Evolutionary conservation across 1,284 basidiomycete species (phyloP), one percentile per base, ranked within the genome.

Genomic region (Inonotus obliquus): DNA sequence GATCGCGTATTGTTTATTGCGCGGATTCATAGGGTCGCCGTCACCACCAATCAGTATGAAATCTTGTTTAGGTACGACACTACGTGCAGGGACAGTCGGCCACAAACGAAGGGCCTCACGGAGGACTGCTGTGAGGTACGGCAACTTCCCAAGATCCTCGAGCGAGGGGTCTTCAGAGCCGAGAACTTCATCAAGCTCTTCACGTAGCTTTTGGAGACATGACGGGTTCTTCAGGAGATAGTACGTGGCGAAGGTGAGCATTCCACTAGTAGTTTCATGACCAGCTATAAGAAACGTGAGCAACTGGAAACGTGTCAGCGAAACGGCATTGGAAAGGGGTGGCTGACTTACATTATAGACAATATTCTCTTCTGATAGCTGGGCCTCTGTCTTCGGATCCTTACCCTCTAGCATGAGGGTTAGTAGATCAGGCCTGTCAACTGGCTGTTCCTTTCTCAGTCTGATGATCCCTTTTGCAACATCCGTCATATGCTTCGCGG

Each of bases 251-350:
- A 79, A 79, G 0, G 73, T 73, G 27, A 79, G 68, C 59, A 75
- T 69, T 1, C 75, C 77, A 5, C 79, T 79, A 0, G 80, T 80
- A 0, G 80, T 81, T 67, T 81, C 81, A 64, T 81, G 81, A 1
- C 80, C 81, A 4, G 81, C 81, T 41, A 82, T 77, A 19, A 83
- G 70, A 74, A 83, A 82, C 2, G 80, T 82, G n/a, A 81, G 68
- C 23, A 81, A 73, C 77, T 79, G 44, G 1, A 14, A 39, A 21
- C n/a, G n/a, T 21, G 23, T 19, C 45, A 54, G 27, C 39, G 6
- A 38, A 39, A 53, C 21, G 38, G 29, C n/a, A 29, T 23, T 23
- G 29, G 7, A 39, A 29, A 63, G 4, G 25, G n/a, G 11, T 32
- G 29, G 19, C 29, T 19, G 19, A 13, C 74, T 21, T 58, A 78